These are phyloP conservation scores for Pseudogymnoascus sp. DNA, from an alignment of 2,329 filamentous ascomycete species.

Conservation along the genomic window DNA sequence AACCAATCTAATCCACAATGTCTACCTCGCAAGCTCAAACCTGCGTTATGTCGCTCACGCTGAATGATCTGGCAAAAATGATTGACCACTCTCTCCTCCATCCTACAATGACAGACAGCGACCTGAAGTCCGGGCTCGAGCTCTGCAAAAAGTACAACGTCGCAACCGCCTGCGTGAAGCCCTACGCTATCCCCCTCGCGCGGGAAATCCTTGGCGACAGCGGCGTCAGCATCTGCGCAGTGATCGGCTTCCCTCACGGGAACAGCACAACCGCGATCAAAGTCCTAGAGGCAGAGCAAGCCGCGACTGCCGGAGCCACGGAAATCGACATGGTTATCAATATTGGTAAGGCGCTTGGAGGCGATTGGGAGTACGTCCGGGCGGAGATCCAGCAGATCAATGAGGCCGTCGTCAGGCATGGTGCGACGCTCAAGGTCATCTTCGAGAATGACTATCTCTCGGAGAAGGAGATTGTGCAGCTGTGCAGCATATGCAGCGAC, in stretches of 20 bases:
- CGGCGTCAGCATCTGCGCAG: constrained; percentile 46
- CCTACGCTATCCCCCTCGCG: constrained; percentile 45
- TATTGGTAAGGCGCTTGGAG: constrained; percentile 48
- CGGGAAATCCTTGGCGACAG: constrained; percentile 39
- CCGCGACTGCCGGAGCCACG: constrained; percentile 39
- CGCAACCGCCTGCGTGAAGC: constrained; percentile 51
- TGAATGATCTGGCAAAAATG: constrained; percentile 39
- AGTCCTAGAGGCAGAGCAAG: constrained; percentile 43
- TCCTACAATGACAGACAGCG: constrained; percentile 51
- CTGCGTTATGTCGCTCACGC: constrained; percentile 36
- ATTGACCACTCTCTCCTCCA: constrained; percentile 57
- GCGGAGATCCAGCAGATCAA: constrained; percentile 46
- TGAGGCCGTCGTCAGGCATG: constrained; percentile 35
- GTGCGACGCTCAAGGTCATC: constrained; percentile 50
- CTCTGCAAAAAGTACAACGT: constrained; percentile 42
- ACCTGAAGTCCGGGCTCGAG: constrained; percentile 42
- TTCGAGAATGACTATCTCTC: constrained; percentile 54
- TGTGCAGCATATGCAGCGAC: constrained; percentile 48
- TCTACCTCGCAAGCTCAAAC: constrained; percentile 13
- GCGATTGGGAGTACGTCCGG: constrained; percentile 49
- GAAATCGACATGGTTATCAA: constrained; percentile 58
- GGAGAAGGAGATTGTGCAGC: constrained; percentile 40
- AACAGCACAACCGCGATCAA: constrained; percentile 48
- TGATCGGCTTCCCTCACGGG: constrained; percentile 55
- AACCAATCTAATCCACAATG: neutral